These are phyloP conservation scores for Blastocystis sp. DNA, from an alignment of 352 stramenopile species.

Conservation along the genomic window DNA sequence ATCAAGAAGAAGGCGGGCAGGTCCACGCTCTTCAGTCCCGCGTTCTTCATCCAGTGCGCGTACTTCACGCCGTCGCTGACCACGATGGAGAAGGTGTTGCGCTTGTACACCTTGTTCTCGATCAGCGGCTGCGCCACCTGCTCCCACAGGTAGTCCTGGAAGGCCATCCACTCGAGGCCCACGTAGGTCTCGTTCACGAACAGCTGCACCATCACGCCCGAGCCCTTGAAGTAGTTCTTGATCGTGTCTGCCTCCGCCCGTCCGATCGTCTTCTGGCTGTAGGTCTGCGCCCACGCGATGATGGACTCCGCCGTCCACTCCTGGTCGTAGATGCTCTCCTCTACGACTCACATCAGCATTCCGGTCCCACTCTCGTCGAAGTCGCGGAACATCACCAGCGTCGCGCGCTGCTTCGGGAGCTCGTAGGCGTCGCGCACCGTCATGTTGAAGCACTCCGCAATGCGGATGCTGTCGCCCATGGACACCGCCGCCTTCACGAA, in stretches of 20 bases:
- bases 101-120: constrained; percentile 65
- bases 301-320: constrained; percentile 65
- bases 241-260: constrained; percentile 51
- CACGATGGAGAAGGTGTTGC: constrained; percentile 64
- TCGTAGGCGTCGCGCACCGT: constrained; percentile 61
- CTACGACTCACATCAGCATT: neutral
- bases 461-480: constrained; percentile 66
- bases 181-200: constrained; percentile 65
- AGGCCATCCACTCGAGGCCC: constrained; percentile 15
- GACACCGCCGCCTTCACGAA: constrained; percentile 32
- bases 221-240: constrained; percentile 65
- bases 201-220: constrained; percentile 64
- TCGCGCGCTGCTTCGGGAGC: constrained; percentile 39
- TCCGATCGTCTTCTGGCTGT: constrained; percentile 60
- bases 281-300: constrained; percentile 40
- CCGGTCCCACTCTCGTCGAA: constrained; percentile 55
- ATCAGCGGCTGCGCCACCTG: constrained; percentile 35
- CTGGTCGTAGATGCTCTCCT: constrained; percentile 38
- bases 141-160: constrained; percentile 63
- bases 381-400: constrained; percentile 66
- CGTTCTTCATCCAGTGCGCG: constrained; percentile 64
- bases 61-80: constrained; percentile 53
- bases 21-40: constrained; percentile 12
- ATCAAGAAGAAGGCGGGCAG: constrained; percentile 57
- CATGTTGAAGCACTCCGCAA: constrained; percentile 68